Evolutionary conservation across 164 flowering plant genomes (phyloP), one percentile per base, ranked within the genome.

Genomic region (Saururus chinensis): DNA sequence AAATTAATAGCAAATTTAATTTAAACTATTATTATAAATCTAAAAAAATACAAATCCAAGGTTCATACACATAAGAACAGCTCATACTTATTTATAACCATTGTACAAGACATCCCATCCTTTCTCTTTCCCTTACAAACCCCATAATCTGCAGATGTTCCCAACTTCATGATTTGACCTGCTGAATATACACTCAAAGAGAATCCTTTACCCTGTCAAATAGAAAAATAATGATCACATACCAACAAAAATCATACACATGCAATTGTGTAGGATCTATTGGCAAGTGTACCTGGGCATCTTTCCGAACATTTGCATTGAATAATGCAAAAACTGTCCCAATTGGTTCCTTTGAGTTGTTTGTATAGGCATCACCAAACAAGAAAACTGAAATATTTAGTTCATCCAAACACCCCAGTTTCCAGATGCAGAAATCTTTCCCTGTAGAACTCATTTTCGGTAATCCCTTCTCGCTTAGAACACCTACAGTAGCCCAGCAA

Each of bases 401-500:
- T 59, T 82, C 91, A 75, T 82, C 81, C 70, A 90, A 75, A 70
- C 95, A 84, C 57, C 97, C 87, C 35, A 90, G 53, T 74, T 87
- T 85, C 92, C 92, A 90, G 48, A 90, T 81, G 51, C 80, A 72
- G 60, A 79, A 90, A 55, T 59, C 66, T 77, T 85, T 84, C 64
- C 96, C 96, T 22, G 65, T 77, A 57, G 99, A 90, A 65, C 96
- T 93, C 35, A 78, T 75, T 66, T 64, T 86, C 6, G 76, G 81
- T 20, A 4, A 55, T 51, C 92, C 92, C 73, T 83, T 93, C 73
- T 88, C 99, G 0, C 72, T 71, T 65, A 93, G 67, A 61, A 93
- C 88, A 45, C 91, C 97, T 65, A 79, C 82, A 42, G 92, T 93
- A n/a, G 88, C 92, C 97, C 97, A 93, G 74, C 86, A 77, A 9